These are phyloP conservation scores for Teratosphaeria viscida DNA, from an alignment of 2,329 filamentous ascomycete species.

Conservation along the genomic window DNA sequence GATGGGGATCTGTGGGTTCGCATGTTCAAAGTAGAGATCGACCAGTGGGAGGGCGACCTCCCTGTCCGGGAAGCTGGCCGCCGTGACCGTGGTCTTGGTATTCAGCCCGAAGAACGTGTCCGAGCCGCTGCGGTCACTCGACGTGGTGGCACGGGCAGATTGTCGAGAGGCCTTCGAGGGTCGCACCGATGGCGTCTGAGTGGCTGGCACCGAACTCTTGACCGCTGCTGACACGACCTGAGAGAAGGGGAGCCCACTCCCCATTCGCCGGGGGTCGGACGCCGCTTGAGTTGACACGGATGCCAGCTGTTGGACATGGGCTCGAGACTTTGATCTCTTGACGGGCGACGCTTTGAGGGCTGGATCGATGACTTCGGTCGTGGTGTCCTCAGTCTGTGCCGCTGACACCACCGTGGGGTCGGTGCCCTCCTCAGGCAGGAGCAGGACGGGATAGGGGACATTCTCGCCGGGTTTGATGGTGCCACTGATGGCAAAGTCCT, in stretches of 20 bases:
- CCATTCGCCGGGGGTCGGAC: constrained; percentile 66
- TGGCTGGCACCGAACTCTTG: constrained; percentile 53
- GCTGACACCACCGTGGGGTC: not conserved
- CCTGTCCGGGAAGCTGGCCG: constrained; percentile 71
- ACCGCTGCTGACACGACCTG: constrained; percentile 90
- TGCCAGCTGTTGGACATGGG: constrained; percentile 36
- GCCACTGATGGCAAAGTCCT: constrained; percentile 45
- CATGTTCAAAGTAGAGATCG: constrained; percentile 85
- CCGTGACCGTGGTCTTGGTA: constrained; percentile 76
- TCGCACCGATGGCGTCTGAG: constrained; percentile 51
- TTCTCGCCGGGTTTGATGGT: constrained; percentile 26
- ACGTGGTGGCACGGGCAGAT: constrained; percentile 37
- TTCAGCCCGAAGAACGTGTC: constrained; percentile 97
- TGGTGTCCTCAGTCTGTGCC: constrained; percentile 10
- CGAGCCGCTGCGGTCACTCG: constrained; percentile 53
- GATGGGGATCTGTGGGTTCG: constrained; percentile 91
- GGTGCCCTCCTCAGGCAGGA: constrained; percentile 11
- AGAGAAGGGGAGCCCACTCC: constrained; percentile 83
- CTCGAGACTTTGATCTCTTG: not conserved
- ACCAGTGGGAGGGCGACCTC: constrained; percentile 64
- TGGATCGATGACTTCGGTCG: constrained; percentile 14
- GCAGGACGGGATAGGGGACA: constrained; percentile 20
- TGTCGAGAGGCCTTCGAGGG: constrained; percentile 47
- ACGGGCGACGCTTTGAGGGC: constrained; percentile 28
- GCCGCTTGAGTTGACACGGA: constrained; percentile 70